These are phyloP conservation scores for Gillenia trifoliata DNA, from an alignment of 306 rosid species.

Conservation along the genomic window DNA sequence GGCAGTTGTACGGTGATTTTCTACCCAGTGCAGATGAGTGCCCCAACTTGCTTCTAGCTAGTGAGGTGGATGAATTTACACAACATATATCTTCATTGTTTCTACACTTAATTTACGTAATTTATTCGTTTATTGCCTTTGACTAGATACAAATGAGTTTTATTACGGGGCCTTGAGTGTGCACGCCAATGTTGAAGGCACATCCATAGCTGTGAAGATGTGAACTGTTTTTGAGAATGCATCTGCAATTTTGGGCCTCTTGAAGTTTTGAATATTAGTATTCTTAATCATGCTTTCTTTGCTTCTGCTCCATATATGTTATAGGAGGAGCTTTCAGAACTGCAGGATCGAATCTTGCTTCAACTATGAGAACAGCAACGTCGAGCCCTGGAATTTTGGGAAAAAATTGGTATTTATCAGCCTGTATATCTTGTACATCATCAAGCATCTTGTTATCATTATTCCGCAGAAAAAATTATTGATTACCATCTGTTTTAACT, in stretches of 20 bases:
- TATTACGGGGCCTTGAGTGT: not conserved
- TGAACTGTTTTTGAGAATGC: not conserved
- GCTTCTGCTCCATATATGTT: conserved; percentile 23
- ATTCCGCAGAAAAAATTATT: not conserved
- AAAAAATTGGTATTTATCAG: conserved; percentile 64
- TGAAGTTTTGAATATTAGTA: not conserved
- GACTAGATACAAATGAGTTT: not conserved
- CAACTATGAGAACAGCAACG: conserved; percentile 57
- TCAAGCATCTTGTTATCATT: conserved; percentile 15
- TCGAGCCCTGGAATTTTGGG: conserved; percentile 75
- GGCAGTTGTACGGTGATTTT: conserved; percentile 91
- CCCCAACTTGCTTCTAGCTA: conserved; percentile 84
- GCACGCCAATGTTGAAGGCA: no score
- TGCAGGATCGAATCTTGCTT: conserved; percentile 81
- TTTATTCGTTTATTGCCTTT: not conserved
- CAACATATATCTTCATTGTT: not conserved
- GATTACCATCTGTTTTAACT: not conserved
- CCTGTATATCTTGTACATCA: no score
- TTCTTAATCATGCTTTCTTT: not conserved
- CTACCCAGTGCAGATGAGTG: conserved; percentile 84
- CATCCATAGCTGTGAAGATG: no score
- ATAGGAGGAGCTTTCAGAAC: conserved; percentile 83
- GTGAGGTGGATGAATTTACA: conserved; percentile 52
- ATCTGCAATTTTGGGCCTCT: not conserved
- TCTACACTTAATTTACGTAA: not conserved